Evolutionary conservation across 208 protist genomes (phyloP), one percentile per base, ranked within the genome.

Genomic region (Wallacemonas sp.): DNA sequence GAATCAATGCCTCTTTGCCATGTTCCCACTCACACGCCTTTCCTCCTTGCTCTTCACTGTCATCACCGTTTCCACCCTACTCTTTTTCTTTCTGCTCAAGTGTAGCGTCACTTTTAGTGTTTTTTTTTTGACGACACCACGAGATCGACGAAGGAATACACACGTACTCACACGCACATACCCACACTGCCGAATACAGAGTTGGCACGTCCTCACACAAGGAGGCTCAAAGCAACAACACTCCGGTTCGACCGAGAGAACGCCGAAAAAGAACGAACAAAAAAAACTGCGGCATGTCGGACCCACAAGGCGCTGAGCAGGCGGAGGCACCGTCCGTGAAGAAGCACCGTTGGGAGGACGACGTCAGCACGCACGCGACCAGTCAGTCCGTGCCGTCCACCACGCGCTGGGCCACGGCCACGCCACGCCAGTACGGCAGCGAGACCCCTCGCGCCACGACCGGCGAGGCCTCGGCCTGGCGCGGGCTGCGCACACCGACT

Each of bases 391-490:
- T 72, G 46, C 79, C 89, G 1, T 74, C 67, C 28, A 67, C 74
- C 10, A 87, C 89, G 3, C 84, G 86, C 29, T 93, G 89, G 85
- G 76, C 86, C 25, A 79, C 72, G n/a, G 78, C 81, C 3, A 95
- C 89, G 10, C 89, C 89, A 62, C 84, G 82, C 20, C 89, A 93
- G 76, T 81, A 80, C 52, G 82, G 86, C 11, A 25, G 36, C 2
- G 86, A 91, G 45, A 93, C 89, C 0, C 86, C 86, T 32, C 81
- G 83, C 33, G 61, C 81, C 3, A 71, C 69, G 18, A 72, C 73
- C 12, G 70, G 63, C 16, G 79, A 92, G 68, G 31, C 66, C 20
- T 84, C 80, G 41, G 71, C 86, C 1, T 95, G 89, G 87, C 72
- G 86, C 3, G 86, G 89, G 23, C 80, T 92, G 71, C 57, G 84